phyloP scores from a whole-genome alignment of 164 flowering plant species.

The Chimonanthus praecox region DNA sequence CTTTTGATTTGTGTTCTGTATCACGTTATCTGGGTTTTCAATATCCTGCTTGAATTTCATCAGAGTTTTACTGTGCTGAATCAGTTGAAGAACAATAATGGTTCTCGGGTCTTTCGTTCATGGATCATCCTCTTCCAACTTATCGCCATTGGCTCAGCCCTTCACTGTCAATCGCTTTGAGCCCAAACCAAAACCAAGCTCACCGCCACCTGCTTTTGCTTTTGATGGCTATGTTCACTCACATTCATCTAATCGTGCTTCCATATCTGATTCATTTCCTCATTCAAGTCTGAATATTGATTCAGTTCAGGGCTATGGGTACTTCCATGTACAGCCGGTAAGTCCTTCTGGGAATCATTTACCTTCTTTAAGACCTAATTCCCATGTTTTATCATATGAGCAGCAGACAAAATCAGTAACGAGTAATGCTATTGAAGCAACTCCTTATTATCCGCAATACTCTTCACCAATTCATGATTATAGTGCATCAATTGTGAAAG shows the following conservation, averaged over 20 bases:
- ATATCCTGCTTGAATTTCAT: not conserved
- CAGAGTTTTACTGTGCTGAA: no score
- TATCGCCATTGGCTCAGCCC: slow-evolving; percentile 16
- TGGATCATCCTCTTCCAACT: slow-evolving; percentile 10
- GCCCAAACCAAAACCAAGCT: not conserved
- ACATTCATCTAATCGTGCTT: slow-evolving; percentile 7
- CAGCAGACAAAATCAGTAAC: not conserved
- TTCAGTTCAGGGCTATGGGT: not conserved
- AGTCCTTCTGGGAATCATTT: not conserved
- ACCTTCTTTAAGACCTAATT: not conserved
- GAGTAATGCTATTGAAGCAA: slow-evolving; percentile 2
- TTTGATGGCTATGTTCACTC: slow-evolving; percentile 8
- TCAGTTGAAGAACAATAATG: slow-evolving; percentile 2
- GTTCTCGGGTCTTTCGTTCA: slow-evolving; percentile 5
- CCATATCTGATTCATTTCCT: not conserved
- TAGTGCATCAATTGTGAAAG: not conserved
- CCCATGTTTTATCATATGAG: slow-evolving; percentile 3
- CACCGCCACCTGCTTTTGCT: not conserved
- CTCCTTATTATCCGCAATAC: slow-evolving; percentile 6
- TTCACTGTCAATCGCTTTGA: slow-evolving; percentile 13
- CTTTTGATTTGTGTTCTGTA: not conserved
- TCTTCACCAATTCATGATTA: not conserved
- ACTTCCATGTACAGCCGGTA: not conserved
- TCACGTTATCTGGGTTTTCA: not conserved
- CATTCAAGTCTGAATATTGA: not conserved